Evolutionary conservation across 371 early-diverging fungal species (phyloP).

Genomic region (Haplosporangium sp.): DNA sequence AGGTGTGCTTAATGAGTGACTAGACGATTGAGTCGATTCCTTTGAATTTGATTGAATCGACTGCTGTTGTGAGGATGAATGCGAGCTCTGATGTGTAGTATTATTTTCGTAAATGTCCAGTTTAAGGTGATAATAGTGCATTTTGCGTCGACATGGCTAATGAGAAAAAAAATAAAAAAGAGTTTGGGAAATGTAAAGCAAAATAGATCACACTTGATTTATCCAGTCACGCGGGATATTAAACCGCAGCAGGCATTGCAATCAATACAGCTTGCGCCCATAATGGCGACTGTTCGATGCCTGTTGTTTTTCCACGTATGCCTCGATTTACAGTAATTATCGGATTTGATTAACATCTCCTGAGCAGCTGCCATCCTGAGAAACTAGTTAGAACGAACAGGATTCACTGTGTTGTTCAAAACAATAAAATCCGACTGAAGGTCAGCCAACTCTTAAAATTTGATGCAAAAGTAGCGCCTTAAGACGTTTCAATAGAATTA

Average conservation of each 20-base stretch:
- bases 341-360: no score
- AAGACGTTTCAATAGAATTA: no score
- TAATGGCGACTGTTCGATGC: no score
- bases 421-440: no score
- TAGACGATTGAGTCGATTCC: not conserved
- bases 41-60: not conserved
- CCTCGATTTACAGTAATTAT: no score
- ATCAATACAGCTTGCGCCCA: not conserved
- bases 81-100: not conserved
- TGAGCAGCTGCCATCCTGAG: no score
- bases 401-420: no score
- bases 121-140: constrained; percentile 61
- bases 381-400: no score
- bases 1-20: not conserved
- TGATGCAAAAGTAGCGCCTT: no score
- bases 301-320: no score
- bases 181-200: not conserved
- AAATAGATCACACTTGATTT: not conserved
- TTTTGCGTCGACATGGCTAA: constrained; percentile 36
- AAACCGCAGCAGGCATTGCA: not conserved
- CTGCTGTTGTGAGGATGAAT: not conserved
- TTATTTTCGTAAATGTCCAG: constrained; percentile 54
- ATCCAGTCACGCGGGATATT: not conserved
- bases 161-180: not conserved
- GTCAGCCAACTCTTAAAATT: no score